Evolutionary conservation across 495 filamentous ascomycete genomes (phyloP).

Genomic region (Aspergillus indologenus): DNA sequence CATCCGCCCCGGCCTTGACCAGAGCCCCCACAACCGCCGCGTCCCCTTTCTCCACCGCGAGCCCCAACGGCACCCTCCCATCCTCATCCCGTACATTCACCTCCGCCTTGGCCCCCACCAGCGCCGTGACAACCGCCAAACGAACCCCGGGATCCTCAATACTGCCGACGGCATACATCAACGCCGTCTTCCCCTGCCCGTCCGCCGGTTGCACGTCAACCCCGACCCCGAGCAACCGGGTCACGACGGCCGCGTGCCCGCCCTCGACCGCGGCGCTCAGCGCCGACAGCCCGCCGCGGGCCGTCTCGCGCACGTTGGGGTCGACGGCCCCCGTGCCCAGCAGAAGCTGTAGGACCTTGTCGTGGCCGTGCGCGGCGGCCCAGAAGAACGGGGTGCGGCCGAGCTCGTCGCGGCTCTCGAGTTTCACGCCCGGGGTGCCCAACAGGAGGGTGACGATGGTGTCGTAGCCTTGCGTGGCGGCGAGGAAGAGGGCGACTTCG

Average conservation of each 20-base stretch:
- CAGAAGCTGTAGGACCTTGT: conserved; percentile 31
- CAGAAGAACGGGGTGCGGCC: conserved; percentile 35
- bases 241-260: conserved; percentile 31
- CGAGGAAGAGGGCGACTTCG: conserved; percentile 29
- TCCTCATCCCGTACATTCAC: conserved; percentile 11
- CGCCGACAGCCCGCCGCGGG: conserved; percentile 25
- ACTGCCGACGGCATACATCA: conserved; percentile 29
- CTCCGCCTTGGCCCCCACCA: conserved; percentile 12
- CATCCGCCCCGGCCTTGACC: conserved; percentile 14
- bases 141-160: conserved; percentile 18
- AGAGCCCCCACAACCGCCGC: conserved; percentile 10
- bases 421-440: conserved; percentile 25
- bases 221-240: conserved; percentile 16
- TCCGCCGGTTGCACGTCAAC: conserved; percentile 25
- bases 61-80: conserved; percentile 12
- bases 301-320: conserved; percentile 21
- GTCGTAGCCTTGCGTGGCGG: conserved; percentile 36
- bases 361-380: conserved; percentile 36
- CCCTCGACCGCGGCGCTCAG: conserved; percentile 37
- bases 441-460: conserved; percentile 34
- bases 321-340: conserved; percentile 22
- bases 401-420: conserved; percentile 25
- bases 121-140: conserved; percentile 7
- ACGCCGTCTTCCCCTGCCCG: conserved; percentile 29
- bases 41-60: conserved; percentile 13